Conservation (phyloP, 176 grass and related monocot species). For the Oryza glaberrima region DNA sequence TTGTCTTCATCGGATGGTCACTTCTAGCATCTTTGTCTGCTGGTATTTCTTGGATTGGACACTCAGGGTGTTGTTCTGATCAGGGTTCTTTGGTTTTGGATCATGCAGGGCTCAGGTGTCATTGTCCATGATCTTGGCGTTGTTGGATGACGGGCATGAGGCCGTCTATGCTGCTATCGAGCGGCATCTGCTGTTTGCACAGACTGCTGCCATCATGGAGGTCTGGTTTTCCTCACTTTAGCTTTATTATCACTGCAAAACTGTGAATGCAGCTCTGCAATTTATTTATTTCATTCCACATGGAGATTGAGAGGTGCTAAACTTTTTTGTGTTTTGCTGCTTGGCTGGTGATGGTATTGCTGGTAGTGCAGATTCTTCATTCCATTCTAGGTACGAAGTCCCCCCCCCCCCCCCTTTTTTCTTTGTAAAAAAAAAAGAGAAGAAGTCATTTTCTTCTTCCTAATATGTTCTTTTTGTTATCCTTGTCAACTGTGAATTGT, state of each 20-base stretch:
- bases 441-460: background rate
- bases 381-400: background rate
- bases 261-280: background rate
- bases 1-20: conserved; percentile 29
- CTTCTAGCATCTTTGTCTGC: background rate
- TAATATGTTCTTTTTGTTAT: background rate
- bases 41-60: background rate
- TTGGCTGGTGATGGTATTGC: background rate
- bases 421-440: background rate
- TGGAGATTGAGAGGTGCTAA: background rate
- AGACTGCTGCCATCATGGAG: conserved; percentile 1
- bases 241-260: background rate
- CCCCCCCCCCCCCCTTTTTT: background rate
- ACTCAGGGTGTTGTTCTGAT: background rate
- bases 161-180: background rate
- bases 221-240: background rate
- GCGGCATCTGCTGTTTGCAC: conserved; percentile 1
- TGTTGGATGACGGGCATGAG: background rate
- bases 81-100: background rate
- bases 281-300: background rate
- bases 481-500: background rate
- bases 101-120: conserved; percentile 11
- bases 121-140: background rate
- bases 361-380: background rate
- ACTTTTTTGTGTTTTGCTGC: background rate